Base-by-base conservation (phyloP, 2,329 filamentous ascomycete genomes). In the Fusarium sp. region DNA sequence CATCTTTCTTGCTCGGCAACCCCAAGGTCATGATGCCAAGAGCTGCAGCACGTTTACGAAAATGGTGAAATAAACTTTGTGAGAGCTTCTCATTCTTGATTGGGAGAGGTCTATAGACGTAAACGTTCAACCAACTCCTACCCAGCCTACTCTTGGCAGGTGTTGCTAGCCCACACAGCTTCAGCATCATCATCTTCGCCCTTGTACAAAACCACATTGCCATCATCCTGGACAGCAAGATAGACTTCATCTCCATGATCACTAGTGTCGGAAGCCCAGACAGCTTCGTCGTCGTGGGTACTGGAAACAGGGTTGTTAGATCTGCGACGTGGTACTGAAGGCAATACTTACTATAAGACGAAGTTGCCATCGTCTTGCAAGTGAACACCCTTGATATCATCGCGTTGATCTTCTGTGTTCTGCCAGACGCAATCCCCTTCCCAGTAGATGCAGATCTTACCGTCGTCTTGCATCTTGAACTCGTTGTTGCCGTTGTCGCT, bases 351-450 rank as follows among this genome's bases (percentile, higher is more conserved):
- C 75, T 78, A 77, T n/a, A 78, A 61, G 58, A 65, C 71, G 14
- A 78, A 41, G 59, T 77, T 78, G 10, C 76, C 76, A 32, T 78
- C 76, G 1, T 53, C 59, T 60, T 78, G 75, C 68, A 78, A 73
- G 15, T 60, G 45, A 23, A 75, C 37, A 4, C 76, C 75, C 64
- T 77, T 77, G 23, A 76, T 55, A 22, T 76, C 71, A 5, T 64
- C 19, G 3, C 65, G 64, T 62, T 77, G 73, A 1, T 77, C 56
- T 2, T 59, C 27, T 4, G 74, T 75, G 56, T 76, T 77, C 46
- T 78, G 72, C 66, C 65, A 78, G 17, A 69, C 56, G 43, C 67
- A 72, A n/a, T 75, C 17, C n/a, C 75, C 72, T 6, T 71, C 71
- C 70, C 71, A 70, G 64, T 77, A 75, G 43, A 76, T 56, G 15